Percentiles rank a stretch among this genome's conserved stretches.
Evolutionary conservation across 2,329 filamentous ascomycete species (phyloP).

Genomic region (Xylaria sp.): DNA sequence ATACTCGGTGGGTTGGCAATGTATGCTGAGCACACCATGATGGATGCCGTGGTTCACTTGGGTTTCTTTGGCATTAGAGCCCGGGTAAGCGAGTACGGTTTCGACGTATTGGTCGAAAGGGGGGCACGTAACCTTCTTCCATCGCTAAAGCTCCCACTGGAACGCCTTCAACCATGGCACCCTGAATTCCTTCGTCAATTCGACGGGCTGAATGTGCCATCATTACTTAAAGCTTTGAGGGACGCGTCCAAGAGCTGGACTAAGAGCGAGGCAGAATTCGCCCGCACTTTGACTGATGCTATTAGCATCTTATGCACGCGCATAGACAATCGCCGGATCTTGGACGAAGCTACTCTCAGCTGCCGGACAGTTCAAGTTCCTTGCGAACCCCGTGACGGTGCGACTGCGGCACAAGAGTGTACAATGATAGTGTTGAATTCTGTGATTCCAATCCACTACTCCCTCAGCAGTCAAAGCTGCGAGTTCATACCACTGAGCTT

Average conservation of each 20-base stretch:
- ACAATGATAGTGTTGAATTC: conserved; percentile 67
- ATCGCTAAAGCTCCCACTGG: conserved; percentile 64
- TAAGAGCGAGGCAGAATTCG: conserved; percentile 58
- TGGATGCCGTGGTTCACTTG: conserved; percentile 65
- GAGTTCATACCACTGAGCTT: conserved; percentile 71
- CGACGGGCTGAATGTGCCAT: conserved; percentile 56
- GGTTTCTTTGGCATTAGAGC: conserved; percentile 69
- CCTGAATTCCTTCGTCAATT: conserved; percentile 64
- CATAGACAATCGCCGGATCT: conserved; percentile 55
- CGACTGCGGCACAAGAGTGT: conserved; percentile 42
- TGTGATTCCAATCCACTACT: conserved; percentile 70
- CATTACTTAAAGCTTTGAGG: conserved; percentile 53
- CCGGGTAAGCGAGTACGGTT: conserved; percentile 63
- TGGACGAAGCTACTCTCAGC: conserved; percentile 56
- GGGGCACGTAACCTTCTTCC: conserved; percentile 70
- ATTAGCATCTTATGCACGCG: conserved; percentile 53
- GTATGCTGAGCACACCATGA: conserved; percentile 62
- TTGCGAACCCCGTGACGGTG: conserved; percentile 44
- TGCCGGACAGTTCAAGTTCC: conserved; percentile 55
- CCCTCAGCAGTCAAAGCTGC: conserved; percentile 62
- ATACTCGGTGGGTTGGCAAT: conserved; percentile 73
- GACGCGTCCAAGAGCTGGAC: conserved; percentile 52
- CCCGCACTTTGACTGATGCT: conserved; percentile 55
- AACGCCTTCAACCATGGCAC: conserved; percentile 66
- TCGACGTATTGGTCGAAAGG: conserved; percentile 71